These are phyloP conservation scores for Prunella vulgaris DNA, from an alignment of 257 asterid genomes.

Conservation along the genomic window DNA sequence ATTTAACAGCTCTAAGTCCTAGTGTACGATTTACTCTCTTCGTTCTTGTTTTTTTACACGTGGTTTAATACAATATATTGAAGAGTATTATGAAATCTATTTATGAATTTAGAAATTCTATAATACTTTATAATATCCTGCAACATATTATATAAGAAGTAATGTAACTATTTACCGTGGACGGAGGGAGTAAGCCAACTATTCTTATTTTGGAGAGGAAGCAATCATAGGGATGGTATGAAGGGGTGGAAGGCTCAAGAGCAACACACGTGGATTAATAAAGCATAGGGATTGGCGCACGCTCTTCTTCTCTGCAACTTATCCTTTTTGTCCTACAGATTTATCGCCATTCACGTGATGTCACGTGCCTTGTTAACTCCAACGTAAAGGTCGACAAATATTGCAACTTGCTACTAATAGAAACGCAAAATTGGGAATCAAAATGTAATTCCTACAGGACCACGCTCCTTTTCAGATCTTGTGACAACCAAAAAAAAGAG, in stretches of 20 bases:
- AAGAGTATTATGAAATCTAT: too few species aligned
- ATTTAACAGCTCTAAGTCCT: too few species aligned
- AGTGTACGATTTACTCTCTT: too few species aligned
- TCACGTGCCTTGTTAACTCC: constrained; percentile 25
- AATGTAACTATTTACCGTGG: too few species aligned
- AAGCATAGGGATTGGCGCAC: constrained; percentile 28
- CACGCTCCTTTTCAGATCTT: background rate
- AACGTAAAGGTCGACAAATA: background rate
- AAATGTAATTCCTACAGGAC: too few species aligned
- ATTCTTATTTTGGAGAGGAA: too few species aligned
- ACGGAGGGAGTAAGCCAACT: too few species aligned
- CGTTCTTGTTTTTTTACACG: too few species aligned
- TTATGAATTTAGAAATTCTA: too few species aligned
- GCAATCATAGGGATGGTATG: constrained; percentile 22
- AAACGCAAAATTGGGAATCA: background rate
- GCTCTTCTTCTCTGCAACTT: background rate
- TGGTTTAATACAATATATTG: too few species aligned
- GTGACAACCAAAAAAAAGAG: background rate
- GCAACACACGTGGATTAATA: constrained; percentile 13
- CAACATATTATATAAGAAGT: too few species aligned
- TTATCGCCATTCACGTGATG: constrained; percentile 31
- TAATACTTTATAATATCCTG: too few species aligned
- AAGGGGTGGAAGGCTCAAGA: background rate
- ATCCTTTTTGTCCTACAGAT: background rate
- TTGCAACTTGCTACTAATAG: background rate